phyloP scores from a whole-genome alignment of 176 grass and related monocot genomes.

The Alloteropsis semialata region DNA sequence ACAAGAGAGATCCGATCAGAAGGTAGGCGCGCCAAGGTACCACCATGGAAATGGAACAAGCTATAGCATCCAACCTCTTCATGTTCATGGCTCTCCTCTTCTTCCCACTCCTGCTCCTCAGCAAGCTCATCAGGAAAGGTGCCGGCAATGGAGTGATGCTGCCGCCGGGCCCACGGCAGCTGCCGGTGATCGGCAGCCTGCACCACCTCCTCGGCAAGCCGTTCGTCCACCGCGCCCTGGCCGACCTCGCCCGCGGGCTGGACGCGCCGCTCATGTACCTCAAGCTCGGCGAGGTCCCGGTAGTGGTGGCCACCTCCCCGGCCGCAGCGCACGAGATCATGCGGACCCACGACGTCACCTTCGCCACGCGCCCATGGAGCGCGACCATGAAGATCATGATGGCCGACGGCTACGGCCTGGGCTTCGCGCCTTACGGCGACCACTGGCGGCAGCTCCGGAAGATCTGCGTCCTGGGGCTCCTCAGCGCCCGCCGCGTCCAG shows the following conservation, averaged over 20 bases:
- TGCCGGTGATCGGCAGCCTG: constrained; percentile 41
- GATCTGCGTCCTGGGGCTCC: background rate
- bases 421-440: background rate
- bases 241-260: background rate
- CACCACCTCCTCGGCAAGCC: constrained; percentile 21
- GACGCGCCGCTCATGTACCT: constrained; percentile 39
- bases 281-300: constrained; percentile 31
- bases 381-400: background rate
- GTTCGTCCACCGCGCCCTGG: constrained; percentile 18
- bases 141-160: background rate
- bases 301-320: constrained; percentile 15
- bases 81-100: background rate
- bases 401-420: background rate
- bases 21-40: too few relatives aligned
- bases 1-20: too few relatives aligned
- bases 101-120: constrained; percentile 16
- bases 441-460: background rate
- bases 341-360: background rate
- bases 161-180: constrained; percentile 21
- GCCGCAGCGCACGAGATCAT: background rate
- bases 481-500: too few relatives aligned
- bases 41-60: background rate
- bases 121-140: background rate
- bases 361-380: background rate
- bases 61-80: background rate